Evolutionary conservation across 345 rosid genomes (phyloP).

Genomic region (Ceriops zippeliana): DNA sequence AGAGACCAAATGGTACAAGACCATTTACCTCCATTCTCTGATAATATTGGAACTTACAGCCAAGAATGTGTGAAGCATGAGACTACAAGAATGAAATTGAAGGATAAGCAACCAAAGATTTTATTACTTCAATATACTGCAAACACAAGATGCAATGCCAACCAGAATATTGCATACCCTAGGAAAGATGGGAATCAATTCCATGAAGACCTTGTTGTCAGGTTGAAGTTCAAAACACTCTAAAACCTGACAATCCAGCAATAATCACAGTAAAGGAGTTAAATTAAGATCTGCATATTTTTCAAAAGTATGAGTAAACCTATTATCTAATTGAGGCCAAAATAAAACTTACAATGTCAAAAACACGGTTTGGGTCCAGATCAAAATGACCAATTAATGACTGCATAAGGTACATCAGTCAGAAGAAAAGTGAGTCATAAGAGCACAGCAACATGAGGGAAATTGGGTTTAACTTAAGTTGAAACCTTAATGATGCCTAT

Average conservation of each 20-base stretch:
- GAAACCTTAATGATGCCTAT: slow-evolving; percentile 93
- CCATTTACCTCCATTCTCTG: slow-evolving; percentile 79
- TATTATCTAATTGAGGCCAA: slow-evolving; percentile 10
- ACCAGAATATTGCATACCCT: slow-evolving; percentile 49
- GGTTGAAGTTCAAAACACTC: slow-evolving; percentile 96
- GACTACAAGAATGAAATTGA: slow-evolving; percentile 58
- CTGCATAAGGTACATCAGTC: slow-evolving; percentile 47
- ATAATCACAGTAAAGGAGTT: slow-evolving; percentile 15
- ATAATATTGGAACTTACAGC: slow-evolving; percentile 95
- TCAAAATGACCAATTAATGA: slow-evolving; percentile 98
- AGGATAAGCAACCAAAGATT: slow-evolving; percentile 15
- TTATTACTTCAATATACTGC: slow-evolving; percentile 5
- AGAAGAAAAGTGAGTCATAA: slow-evolving; percentile 18
- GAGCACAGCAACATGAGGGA: slow-evolving; percentile 3
- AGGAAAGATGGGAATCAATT: slow-evolving; percentile 90
- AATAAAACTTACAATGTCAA: slow-evolving; percentile 80
- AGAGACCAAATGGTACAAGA: slow-evolving; percentile 84
- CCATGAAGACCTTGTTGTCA: slow-evolving; percentile 60
- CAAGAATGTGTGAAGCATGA: slow-evolving; percentile 98
- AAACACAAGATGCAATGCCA: slow-evolving; percentile 7
- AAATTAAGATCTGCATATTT: slow-evolving; percentile 12
- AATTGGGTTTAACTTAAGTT: slow-evolving; percentile 9
- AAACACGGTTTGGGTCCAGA: slow-evolving; percentile 98
- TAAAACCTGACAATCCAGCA: slow-evolving; percentile 56
- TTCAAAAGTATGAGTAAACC: slow-evolving; percentile 16